A percentile compares a stretch with the other conserved stretches of the same genome.
phyloP scores from a whole-genome alignment of 2,329 filamentous ascomycete genomes.

The Venturia oleaginea region DNA sequence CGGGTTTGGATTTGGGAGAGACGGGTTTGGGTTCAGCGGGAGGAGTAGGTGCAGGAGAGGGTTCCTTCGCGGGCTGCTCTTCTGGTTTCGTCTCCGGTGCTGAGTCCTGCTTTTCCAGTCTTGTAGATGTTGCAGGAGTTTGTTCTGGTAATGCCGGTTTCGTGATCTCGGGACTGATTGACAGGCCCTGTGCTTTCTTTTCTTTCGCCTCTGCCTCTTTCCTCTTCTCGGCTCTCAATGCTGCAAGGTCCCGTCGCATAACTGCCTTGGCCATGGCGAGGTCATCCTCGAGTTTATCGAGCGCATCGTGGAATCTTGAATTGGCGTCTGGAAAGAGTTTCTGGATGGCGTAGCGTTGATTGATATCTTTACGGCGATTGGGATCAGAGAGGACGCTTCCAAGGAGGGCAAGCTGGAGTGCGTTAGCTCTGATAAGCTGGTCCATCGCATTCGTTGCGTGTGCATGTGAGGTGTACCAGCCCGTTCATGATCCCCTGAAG shows the following conservation, averaged over 20 bases:
- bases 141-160: slow-evolving; percentile 7
- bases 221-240: slow-evolving; percentile 16
- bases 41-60: not conserved
- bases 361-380: slow-evolving; percentile 23
- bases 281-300: slow-evolving; percentile 42
- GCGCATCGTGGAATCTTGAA: slow-evolving; percentile 39
- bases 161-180: slow-evolving; percentile 25
- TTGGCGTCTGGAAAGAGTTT: slow-evolving; percentile 31
- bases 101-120: slow-evolving; percentile 13
- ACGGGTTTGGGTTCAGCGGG: slow-evolving; percentile 12
- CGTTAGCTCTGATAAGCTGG: slow-evolving; percentile 1
- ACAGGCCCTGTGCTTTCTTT: slow-evolving; percentile 17
- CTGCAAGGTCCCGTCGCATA: slow-evolving; percentile 24
- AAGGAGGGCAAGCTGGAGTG: slow-evolving; percentile 33
- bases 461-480: slow-evolving; percentile 1
- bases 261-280: slow-evolving; percentile 29
- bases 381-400: slow-evolving; percentile 37
- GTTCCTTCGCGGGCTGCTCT: slow-evolving; percentile 15
- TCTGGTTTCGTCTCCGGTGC: slow-evolving; percentile 7
- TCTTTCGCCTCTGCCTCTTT: slow-evolving; percentile 11
- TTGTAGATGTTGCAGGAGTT: not conserved
- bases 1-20: slow-evolving; percentile 5
- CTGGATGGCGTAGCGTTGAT: slow-evolving; percentile 27
- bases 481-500: slow-evolving; percentile 12
- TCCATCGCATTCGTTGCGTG: not conserved